Conservation (phyloP, 2,329 filamentous ascomycete species). For the Claviceps sp. region DNA sequence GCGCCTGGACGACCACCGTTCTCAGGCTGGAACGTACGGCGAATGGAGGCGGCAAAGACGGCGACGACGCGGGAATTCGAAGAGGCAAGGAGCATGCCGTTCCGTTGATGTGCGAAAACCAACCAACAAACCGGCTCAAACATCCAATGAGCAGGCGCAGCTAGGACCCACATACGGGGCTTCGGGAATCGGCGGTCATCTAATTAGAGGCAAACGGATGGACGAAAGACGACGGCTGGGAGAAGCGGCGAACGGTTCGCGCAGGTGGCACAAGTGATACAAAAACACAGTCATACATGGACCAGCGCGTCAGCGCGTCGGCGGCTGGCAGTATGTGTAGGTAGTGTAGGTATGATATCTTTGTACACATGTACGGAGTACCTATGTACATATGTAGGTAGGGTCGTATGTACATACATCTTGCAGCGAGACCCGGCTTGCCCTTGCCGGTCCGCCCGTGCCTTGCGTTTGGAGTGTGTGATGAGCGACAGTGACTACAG, state of each 20-base stretch:
- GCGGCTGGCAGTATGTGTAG: too few species aligned
- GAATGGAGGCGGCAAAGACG: background rate
- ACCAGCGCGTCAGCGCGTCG: too few species aligned
- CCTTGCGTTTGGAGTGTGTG: background rate
- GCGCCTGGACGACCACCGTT: background rate
- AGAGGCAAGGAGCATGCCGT: background rate
- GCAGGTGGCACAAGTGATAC: background rate
- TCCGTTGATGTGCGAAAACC: background rate
- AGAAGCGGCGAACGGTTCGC: background rate
- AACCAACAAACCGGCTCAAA: background rate
- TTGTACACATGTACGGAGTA: too few species aligned
- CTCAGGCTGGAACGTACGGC: background rate
- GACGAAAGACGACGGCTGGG: background rate
- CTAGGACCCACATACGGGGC: background rate
- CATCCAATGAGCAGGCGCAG: background rate
- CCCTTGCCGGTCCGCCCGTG: constrained; percentile 6
- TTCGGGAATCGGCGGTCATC: background rate
- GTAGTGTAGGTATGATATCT: too few species aligned
- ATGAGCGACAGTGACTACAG: background rate
- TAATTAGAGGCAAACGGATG: background rate
- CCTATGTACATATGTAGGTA: background rate
- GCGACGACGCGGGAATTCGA: background rate
- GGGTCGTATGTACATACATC: background rate
- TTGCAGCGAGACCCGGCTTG: constrained; percentile 2
- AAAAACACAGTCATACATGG: too few species aligned